Evolutionary conservation across 768 basidiomycete genomes (phyloP), one percentile per base, ranked within the genome.

Genomic region (Suillus americanus): DNA sequence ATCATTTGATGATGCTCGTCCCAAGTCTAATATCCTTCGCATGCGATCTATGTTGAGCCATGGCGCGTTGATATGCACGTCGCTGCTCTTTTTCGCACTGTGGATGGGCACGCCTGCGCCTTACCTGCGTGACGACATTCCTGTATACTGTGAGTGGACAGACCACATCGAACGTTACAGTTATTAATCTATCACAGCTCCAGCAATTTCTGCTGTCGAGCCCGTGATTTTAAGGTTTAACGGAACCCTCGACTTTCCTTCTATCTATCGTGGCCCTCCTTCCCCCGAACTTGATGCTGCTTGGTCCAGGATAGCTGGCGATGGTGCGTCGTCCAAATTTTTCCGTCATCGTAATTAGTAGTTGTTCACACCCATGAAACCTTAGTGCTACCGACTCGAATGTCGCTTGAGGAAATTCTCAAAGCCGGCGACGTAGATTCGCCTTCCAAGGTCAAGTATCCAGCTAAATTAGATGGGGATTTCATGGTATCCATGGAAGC

Each of bases 401-500:
- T 68, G 13, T 61, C 63, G 2, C 35, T 50, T 14, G 61, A 64
- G 28, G 60, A 68, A n/a, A 12, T 60, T 12, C 9, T 57, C 50
- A 62, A 53, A 56, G 66, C 66, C 41, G 63, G 67, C 8, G 61
- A 61, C 9, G 46, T 12, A 20, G 35, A 37, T 16, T 18, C 56
- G 10, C 60, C 63, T 16, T 64, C 63, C 25, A 61, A 33, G 1
- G 66, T 66, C 9, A 62, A 33, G 38, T 55, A 66, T 30, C 63
- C 62, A 1, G 60, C 66, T 18, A 62, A 59, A 30, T 23, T 59
- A 41, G 65, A 55, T 35, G 65, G 67, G 3, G 67, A 65, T 5
- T 66, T 63, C 51, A 53, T 68, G 20, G 65, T 51, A 1, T 59
- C 65, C 6, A 40, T 68, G 55, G 67, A 62, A 28, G 16, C 63